Base-by-base conservation (phyloP, 257 asterid genomes). In the Verbascum thapsus region DNA sequence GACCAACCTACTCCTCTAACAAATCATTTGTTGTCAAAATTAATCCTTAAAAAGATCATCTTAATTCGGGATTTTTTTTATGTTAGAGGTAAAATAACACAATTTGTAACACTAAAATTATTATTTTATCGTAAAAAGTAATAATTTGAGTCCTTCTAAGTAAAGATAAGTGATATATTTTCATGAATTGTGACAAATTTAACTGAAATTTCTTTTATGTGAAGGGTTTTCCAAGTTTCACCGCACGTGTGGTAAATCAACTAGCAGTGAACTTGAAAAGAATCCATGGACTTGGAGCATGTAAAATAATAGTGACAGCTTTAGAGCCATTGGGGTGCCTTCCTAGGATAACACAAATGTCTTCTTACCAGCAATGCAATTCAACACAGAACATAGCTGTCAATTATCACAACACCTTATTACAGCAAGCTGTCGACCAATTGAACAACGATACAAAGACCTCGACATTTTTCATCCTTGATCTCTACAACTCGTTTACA, bases 321-420 rank as follows among this genome's bases (percentile, higher is more conserved):
- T 68, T 91, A 70, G 72, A 81, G 63, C 98, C 98, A 0, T 9
- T 91, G 49, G 96, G 98, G 6, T 91, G 98, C 65, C 95, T 91
- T 8, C 98, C 98, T 10, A 76, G 82, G 8, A 58, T 9, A 39
- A 91, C 98, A 0, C 26, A 53, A 12, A 7, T 39, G 6, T 58
- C 75, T 0, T 78, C 87, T 0, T 91, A 71, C 63, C 81, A 77
- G 60, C 70, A 78, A 53, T 91, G 98, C 86, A 88, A 91, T 48
- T 32, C 59, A 9, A 79, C 88, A 11, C 65, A 74, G 26, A 86
- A 91, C 68, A 4, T 42, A 4, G 83, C 82, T 0, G 96, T 78
- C 43, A 49, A 9, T 22, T 78, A 74, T 20, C 96, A 91, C 78
- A 88, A 91, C 74, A 63, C 51, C 40, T 61, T 80, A 0, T 17